A percentile compares a stretch with the other conserved stretches of the same genome.
Conservation (phyloP, 768 basidiomycete species). For the Hypsizygus marmoreus region DNA sequence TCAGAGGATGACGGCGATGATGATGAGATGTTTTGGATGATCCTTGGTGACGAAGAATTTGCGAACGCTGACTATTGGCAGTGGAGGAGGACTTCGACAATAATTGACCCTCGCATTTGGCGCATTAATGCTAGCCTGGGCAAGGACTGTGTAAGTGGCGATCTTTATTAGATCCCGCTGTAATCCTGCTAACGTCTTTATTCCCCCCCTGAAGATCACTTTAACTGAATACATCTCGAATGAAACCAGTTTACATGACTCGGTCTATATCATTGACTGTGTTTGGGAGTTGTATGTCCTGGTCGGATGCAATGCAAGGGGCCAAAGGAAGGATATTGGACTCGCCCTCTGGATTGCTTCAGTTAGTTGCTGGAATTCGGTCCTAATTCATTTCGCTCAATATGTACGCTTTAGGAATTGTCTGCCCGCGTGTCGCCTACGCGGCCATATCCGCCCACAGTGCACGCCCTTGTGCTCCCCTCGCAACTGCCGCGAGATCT, state of each 20-base stretch:
- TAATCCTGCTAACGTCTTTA: constrained; percentile 6
- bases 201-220: constrained; percentile 41
- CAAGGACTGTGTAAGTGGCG: constrained; percentile 41
- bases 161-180: background rate
- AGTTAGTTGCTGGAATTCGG: constrained; percentile 36
- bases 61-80: constrained; percentile 84
- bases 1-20: constrained; percentile 62
- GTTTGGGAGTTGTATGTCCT: constrained; percentile 80
- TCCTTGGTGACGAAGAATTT: constrained; percentile 74
- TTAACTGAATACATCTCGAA: constrained; percentile 45
- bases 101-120: constrained; percentile 60
- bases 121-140: constrained; percentile 43
- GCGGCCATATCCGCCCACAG: constrained; percentile 70
- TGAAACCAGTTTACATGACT: constrained; percentile 38
- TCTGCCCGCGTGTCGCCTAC: constrained; percentile 49
- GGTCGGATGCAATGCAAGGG: constrained; percentile 67
- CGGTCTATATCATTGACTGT: constrained; percentile 72
- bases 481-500: constrained; percentile 76
- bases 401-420: constrained; percentile 44
- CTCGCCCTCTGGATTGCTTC: constrained; percentile 59
- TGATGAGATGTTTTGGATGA: constrained; percentile 87
- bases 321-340: constrained; percentile 57
- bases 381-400: background rate
- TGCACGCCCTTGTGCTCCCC: constrained; percentile 75
- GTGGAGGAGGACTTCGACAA: constrained; percentile 54